Evolutionary conservation across 345 rosid species (phyloP).

Genomic region (Bruguiera sexangula): DNA sequence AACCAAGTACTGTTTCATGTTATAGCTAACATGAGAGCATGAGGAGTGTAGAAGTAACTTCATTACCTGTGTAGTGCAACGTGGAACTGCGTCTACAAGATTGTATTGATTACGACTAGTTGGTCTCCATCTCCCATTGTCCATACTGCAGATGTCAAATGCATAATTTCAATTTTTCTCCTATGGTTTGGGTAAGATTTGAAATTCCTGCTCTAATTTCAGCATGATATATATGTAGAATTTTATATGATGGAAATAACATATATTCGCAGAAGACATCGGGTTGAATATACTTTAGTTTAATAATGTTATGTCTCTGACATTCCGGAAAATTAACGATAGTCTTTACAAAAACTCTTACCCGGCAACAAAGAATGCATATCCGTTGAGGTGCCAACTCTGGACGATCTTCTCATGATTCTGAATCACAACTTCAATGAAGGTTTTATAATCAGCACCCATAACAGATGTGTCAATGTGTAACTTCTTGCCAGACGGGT

Average conservation of each 20-base stretch:
- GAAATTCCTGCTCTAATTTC: background rate
- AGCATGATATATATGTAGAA: no score
- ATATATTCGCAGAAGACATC: background rate
- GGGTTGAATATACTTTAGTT: background rate
- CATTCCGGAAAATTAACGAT: no score
- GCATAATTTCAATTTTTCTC: background rate
- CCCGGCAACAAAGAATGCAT: constrained; percentile 88
- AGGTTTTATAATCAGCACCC: constrained; percentile 59
- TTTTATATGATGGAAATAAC: no score
- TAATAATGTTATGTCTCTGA: background rate
- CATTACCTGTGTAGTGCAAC: constrained; percentile 40
- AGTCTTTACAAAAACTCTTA: constrained; percentile 27
- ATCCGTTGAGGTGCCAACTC: constrained; percentile 83
- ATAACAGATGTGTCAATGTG: constrained; percentile 68
- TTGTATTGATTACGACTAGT: constrained; percentile 66
- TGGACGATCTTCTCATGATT: constrained; percentile 71
- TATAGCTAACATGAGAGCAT: background rate
- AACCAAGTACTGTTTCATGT: background rate
- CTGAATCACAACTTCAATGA: constrained; percentile 71
- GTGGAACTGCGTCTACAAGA: constrained; percentile 69
- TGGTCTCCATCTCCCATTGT: constrained; percentile 66
- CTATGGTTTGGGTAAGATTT: background rate
- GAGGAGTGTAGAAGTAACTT: background rate
- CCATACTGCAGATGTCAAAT: constrained; percentile 49
- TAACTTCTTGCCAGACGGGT: constrained; percentile 37